Conservation (phyloP, 495 filamentous ascomycete genomes). For the Pseudevernia furfuracea region DNA sequence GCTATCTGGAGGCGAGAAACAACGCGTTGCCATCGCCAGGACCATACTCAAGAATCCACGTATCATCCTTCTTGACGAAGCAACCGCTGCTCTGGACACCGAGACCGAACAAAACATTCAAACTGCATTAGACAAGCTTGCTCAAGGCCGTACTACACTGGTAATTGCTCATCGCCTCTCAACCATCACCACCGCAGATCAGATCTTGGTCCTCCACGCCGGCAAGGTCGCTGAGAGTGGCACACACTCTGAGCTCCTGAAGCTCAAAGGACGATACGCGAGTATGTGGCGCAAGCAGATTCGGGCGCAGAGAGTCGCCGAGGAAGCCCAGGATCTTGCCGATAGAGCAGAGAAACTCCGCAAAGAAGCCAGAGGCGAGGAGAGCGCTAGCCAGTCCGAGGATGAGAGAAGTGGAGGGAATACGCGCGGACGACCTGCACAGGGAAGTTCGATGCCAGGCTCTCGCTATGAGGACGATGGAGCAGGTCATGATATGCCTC, state of each 20-base stretch:
- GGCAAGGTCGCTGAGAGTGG: constrained; percentile 79
- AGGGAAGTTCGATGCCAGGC: constrained; percentile 13
- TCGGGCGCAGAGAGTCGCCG: constrained; percentile 73
- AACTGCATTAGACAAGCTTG: constrained; percentile 68
- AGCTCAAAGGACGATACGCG: constrained; percentile 68
- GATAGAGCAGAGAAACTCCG: constrained; percentile 41
- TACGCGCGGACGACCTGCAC: constrained; percentile 6
- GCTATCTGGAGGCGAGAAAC: constrained; percentile 91
- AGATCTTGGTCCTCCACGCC: constrained; percentile 85
- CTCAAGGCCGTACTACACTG: constrained; percentile 75
- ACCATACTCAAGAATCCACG: constrained; percentile 94
- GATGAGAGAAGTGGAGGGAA: constrained; percentile 38
- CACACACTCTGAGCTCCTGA: constrained; percentile 78
- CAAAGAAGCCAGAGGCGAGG: constrained; percentile 36
- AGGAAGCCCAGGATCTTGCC: constrained; percentile 56
- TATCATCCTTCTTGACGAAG: constrained; percentile 94
- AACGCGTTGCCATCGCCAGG: constrained; percentile 91
- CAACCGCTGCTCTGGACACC: constrained; percentile 89
- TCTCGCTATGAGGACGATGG: constrained; percentile 20
- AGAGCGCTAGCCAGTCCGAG: constrained; percentile 48
- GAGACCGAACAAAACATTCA: constrained; percentile 97
- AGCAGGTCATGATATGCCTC: constrained; percentile 28
- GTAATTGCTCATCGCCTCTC: constrained; percentile 84
- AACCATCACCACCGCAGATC: constrained; percentile 89
- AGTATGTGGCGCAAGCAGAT: constrained; percentile 97